Base-by-base conservation (phyloP, 805 yeast species). In the Komagataella kurtzmanii region DNA sequence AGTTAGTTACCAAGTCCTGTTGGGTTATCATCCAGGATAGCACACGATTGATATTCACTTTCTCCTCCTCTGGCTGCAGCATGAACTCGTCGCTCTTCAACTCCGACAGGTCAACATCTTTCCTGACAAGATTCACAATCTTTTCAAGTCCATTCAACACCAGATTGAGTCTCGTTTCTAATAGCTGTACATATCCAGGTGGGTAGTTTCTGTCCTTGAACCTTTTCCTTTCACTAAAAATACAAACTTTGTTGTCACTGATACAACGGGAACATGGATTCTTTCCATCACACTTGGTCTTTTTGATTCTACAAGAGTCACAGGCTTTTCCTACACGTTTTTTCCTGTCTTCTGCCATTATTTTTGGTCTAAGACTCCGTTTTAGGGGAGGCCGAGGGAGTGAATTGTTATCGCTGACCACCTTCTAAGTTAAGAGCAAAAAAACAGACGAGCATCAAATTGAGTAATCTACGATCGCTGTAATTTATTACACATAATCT, bases 301-400 rank as follows among this genome's bases (percentile, higher is more conserved):
- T 80, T 59, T 79, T 80, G 52, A 79, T 69, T 46, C 85, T 67
- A 60, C 85, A 80, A 50, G 76, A 73, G 59, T 80, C 84, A 56
- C 85, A 80, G 5, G 85, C 85, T 57, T 79, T 79, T 10, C 82
- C 81, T 3, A 80, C 84, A 54, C 85, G 61, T 60, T 74, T 77
- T 63, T 79, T 79, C 19, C 50, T 24, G 12, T 43, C 47, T 43
- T 51, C 49, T 18, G 30, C 44, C 24, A n/a, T 36, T 30, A 14
- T 30, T 30, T 24, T 14, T 14, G 40, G 40, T 30, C 4, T 10
- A 30, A 30, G 40, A 10, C 40, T 30, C 40, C 40, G 40, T 30
- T 30, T 10, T 30, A 30, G 40, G 40, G 40, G 40, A 30, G 40
- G 40, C 14, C 10, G 40, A 30, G 40, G 14, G 14, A 21, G 23